Evolutionary conservation across 805 yeast genomes (phyloP), one percentile per base, ranked within the genome.

Genomic region (Cyberlindnera veronae): DNA sequence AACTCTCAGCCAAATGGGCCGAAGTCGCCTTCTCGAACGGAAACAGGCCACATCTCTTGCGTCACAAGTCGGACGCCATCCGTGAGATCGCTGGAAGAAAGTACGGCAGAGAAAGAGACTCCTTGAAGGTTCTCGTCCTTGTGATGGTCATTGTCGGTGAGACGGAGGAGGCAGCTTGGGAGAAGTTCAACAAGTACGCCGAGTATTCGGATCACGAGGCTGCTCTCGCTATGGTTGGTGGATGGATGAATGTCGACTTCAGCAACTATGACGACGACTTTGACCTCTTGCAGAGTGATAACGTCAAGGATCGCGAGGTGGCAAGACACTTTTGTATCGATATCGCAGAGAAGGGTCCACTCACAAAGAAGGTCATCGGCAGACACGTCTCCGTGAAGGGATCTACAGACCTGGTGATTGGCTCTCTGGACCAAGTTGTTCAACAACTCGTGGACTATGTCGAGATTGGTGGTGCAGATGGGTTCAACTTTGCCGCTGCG

Each of bases 201-300:
- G 39, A 43, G 9, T 56, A 60, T 38, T 66, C 65, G 3, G 69
- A 66, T 44, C 51, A 59, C 7, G 74, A 68, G 42, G 74, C 72
- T n/a, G 72, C 72, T 1, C 62, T 66, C 34, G 71, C 71, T 0
- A 53, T 70, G 35, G 61, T 71, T 47, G 64, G 72, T 20, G 76
- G 75, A 3, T 69, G 74, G 72, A 65, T 68, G 11, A 72, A 71
- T 6, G 54, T 65, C 29, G 74, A 70, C 38, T 59, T 66, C 37
- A 60, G 65, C 20, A 50, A 56, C 19, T 69, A 58, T 49, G 57
- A 44, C 13, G 60, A 62, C 38, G 71, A 67, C 19, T 65, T 65
- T 36, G 71, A 67, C 36, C 49, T 70, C 19, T 49, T 49, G 10
- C 52, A 56, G 20, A 49, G 57, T n/a, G 61, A 57, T 3, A 57